Conservation (phyloP, 805 yeast species). For the Grigorovia yakushimaensis region DNA sequence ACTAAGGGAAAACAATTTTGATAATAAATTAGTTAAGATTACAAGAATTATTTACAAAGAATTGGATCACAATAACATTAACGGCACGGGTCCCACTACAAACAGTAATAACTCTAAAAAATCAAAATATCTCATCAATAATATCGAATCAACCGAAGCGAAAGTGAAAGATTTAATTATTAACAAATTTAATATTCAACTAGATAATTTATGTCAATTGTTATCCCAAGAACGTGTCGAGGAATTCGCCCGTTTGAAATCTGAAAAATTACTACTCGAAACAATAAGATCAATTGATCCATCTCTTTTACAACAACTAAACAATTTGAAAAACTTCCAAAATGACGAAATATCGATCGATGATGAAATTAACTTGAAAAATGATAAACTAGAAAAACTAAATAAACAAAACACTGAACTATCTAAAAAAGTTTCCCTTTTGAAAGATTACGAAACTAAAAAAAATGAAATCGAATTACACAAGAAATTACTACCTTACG, state of each 20-base stretch:
- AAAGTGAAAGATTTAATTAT: constrained; percentile 36
- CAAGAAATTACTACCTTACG: constrained; percentile 40
- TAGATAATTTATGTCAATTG: constrained; percentile 88
- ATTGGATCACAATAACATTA: too few species aligned
- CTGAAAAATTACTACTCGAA: constrained; percentile 63
- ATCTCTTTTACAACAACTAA: constrained; percentile 47
- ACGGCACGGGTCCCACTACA: not conserved
- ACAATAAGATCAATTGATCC: constrained; percentile 76
- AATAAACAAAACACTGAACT: constrained; percentile 30
- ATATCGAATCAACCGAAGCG: constrained; percentile 31
- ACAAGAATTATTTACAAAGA: constrained; percentile 37
- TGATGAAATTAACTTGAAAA: constrained; percentile 29
- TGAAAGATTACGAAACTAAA: constrained; percentile 38
- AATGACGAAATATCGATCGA: constrained; percentile 30
- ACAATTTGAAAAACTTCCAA: constrained; percentile 45
- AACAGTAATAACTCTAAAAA: constrained; percentile 17
- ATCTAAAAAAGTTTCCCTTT: constrained; percentile 41
- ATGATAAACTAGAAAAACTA: constrained; percentile 25
- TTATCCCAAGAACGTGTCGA: constrained; percentile 93
- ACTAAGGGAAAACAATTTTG: constrained; percentile 20
- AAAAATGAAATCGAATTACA: constrained; percentile 39
- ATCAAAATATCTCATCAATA: constrained; percentile 46
- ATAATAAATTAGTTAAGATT: constrained; percentile 28
- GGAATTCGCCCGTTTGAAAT: constrained; percentile 73
- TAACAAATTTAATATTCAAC: constrained; percentile 56